These are phyloP conservation scores for Diaporthe eres DNA, from an alignment of 2,329 filamentous ascomycete species.

Conservation along the genomic window DNA sequence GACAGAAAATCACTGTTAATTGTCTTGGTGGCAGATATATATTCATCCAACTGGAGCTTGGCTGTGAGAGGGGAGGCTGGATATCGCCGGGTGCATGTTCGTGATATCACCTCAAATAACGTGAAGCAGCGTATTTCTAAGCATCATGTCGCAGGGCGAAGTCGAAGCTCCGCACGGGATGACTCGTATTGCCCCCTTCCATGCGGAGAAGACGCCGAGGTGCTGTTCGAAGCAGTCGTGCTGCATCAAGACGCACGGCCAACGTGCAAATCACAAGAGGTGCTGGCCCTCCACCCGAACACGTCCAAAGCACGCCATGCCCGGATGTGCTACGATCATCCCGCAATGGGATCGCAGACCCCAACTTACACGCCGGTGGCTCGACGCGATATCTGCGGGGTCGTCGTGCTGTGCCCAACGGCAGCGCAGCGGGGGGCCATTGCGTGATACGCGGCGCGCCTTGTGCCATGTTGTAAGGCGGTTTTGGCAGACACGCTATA, in stretches of 20 bases:
- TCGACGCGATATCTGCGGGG: slow-evolving; percentile 40
- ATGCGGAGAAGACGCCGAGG: slow-evolving; percentile 32
- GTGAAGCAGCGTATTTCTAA: slow-evolving; percentile 39
- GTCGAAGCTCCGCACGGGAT: slow-evolving; percentile 34
- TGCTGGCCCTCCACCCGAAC: slow-evolving; percentile 27
- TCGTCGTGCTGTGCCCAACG: neutral
- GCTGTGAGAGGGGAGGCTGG: neutral
- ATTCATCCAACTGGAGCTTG: neutral
- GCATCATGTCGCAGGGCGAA: slow-evolving; percentile 2
- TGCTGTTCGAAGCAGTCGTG: slow-evolving; percentile 26
- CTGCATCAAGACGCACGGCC: slow-evolving; percentile 1
- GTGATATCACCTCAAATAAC: slow-evolving; percentile 17
- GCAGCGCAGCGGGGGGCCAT: slow-evolving; percentile 29
- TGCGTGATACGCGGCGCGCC: slow-evolving; percentile 39
- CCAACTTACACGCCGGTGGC: slow-evolving; percentile 9
- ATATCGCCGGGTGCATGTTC: neutral
- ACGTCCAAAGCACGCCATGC: slow-evolving; percentile 39
- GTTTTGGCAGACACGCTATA: slow-evolving; percentile 30
- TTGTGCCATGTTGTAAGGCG: slow-evolving; percentile 38
- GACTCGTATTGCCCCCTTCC: neutral
- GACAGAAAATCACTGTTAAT: too few relatives aligned
- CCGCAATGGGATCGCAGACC: neutral
- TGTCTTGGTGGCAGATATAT: slow-evolving; percentile 30
- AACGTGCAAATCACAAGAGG: slow-evolving; percentile 37
- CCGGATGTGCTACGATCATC: slow-evolving; percentile 33